Base-by-base conservation (phyloP, 495 filamentous ascomycete genomes). In the Terfezia boudieri region DNA sequence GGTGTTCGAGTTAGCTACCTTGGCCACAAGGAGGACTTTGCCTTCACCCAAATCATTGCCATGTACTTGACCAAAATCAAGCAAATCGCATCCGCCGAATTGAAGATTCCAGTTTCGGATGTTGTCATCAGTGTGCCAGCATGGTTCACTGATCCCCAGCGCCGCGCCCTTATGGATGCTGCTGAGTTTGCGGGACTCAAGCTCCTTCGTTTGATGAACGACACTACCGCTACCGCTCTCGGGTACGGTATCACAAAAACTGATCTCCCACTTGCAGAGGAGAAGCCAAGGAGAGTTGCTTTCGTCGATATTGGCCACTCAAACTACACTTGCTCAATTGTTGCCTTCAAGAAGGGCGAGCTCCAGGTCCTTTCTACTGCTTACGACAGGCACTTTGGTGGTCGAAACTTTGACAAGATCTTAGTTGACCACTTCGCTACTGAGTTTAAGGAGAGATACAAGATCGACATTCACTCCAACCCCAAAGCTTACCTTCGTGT, bases 181-280 rank as follows among this genome's bases (percentile, higher is more conserved):
- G 78, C 86, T 62, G 90, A 96, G 61, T 88, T 99, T 61, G 84
- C 90, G 51, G 89, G 90, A 51, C 73, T 99, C 59, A 95, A 93
- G 72, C 72, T 85, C 7, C 78, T 99, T 59, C 79, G 92, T 57
- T 74, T 99, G 51, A 89, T 99, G 74, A 96, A 99, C 73, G 92
- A 96, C 70, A 96, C 88, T 54, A 96, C 90, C 49, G 90, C 90
- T 54, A 87, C 86, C 56, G 90, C 90, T 41, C 79, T 99, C 53
- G 90, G 90, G 56, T 99, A 86, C 61, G 92, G 90, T 68, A 96
- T 99, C 71, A 96, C 90, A 51, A 95, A 96, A 73, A 71, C 83
- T 51, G 90, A 96, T 67, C 80, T 99, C 22, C 90, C 90, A 56
- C 69, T 73, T 17, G 73, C 77, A 35, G 92, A 95, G 54, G 88